Conservation (phyloP, 148 eudicot genomes). For the Fallopia convolvulus region DNA sequence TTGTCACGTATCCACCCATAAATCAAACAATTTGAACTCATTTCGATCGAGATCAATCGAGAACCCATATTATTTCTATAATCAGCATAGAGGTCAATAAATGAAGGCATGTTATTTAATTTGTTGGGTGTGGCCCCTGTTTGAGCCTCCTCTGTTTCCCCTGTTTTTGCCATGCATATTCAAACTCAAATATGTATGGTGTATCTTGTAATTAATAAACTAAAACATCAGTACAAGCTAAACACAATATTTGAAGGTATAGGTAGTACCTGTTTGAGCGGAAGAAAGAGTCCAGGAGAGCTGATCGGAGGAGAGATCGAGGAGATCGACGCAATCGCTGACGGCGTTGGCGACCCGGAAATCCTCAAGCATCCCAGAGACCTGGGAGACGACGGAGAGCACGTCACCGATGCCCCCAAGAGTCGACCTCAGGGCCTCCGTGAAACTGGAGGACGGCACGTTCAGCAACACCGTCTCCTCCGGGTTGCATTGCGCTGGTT, state of each 20-base stretch:
- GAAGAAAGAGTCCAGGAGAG: constrained; percentile 3
- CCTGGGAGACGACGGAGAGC: neutral
- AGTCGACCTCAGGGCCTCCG: neutral
- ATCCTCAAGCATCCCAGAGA: neutral
- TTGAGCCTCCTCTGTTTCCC: neutral
- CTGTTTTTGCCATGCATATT: neutral
- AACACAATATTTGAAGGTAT: neutral
- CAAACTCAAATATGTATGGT: neutral
- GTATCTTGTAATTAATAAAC: neutral
- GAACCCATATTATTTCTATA: too few relatives aligned
- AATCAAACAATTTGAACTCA: too few relatives aligned
- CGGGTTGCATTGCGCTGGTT: neutral
- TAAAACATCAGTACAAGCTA: neutral
- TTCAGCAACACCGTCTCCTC: neutral
- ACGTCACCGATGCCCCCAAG: neutral
- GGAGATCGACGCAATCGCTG: neutral
- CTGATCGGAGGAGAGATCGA: neutral
- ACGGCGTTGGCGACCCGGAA: neutral
- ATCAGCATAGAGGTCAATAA: too few relatives aligned
- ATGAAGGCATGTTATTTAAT: neutral
- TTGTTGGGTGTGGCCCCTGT: neutral
- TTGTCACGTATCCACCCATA: neutral
- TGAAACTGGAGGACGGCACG: neutral
- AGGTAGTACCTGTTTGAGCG: neutral
- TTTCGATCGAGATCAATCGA: neutral